A percentile compares a stretch with the other conserved stretches of the same genome.
Evolutionary conservation across 106 monocot genomes (phyloP).

Genomic region (Amphibolis antarctica): DNA sequence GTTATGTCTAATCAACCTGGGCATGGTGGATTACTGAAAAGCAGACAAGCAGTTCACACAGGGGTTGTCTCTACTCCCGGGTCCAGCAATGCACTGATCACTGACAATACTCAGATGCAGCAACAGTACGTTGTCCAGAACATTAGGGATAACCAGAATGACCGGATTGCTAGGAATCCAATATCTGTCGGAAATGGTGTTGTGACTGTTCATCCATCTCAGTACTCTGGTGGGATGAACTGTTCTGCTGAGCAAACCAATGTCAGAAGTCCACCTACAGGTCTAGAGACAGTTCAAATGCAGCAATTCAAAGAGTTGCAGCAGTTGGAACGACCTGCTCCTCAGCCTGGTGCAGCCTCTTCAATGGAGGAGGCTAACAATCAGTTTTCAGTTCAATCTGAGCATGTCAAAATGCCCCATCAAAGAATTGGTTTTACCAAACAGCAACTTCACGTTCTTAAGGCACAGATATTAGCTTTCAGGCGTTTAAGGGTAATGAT

Average conservation of each 20-base stretch:
- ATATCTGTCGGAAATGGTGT: constrained; percentile 25
- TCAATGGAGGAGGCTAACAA: constrained; percentile 17
- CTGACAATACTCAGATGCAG: constrained; percentile 33
- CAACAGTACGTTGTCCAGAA: constrained; percentile 25
- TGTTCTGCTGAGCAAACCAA: constrained; percentile 26
- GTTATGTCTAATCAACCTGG: constrained; percentile 31
- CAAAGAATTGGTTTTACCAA: constrained; percentile 65
- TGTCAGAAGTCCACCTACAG: constrained; percentile 19
- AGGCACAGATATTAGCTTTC: constrained; percentile 97
- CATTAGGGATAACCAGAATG: constrained; percentile 34
- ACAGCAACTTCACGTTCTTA: constrained; percentile 86
- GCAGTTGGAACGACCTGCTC: constrained; percentile 20
- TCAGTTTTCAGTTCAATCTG: constrained; percentile 27
- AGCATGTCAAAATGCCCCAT: constrained; percentile 16
- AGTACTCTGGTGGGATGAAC: constrained; percentile 29
- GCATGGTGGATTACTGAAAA: constrained; percentile 24
- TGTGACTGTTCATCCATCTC: constrained; percentile 30
- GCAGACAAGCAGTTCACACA: constrained; percentile 21
- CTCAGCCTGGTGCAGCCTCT: constrained; percentile 18
- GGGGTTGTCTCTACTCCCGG: constrained; percentile 20
- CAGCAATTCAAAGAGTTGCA: constrained; percentile 41
- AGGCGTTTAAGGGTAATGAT: constrained; percentile 71
- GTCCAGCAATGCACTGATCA: constrained; percentile 10
- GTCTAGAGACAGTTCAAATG: constrained; percentile 28
- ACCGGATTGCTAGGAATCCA: constrained; percentile 23